Base-by-base conservation (phyloP, 2,329 filamentous ascomycete genomes). In the Nemania serpens region DNA sequence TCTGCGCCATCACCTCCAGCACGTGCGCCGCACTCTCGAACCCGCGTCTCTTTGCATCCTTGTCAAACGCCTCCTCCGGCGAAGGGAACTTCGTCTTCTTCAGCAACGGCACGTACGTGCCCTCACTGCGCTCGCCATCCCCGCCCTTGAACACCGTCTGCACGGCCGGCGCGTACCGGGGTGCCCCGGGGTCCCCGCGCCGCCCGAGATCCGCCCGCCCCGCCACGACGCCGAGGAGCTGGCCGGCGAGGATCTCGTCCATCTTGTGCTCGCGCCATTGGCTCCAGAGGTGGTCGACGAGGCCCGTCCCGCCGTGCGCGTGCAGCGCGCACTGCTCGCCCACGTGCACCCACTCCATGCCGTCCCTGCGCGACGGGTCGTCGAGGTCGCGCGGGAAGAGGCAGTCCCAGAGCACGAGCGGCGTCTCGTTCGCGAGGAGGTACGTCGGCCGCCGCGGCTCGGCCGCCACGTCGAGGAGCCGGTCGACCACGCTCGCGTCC, bases 321-420 rank as follows among this genome's bases (percentile, higher is more conserved):
- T 82, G 82, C 37, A 79, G 74, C 18, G 81, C 79, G 52, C 75
- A 74, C 41, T 88, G 84, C 64, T 94, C 90, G 45, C 90, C 91
- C 1, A 90, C 82, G 75, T 93, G 91, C 0, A 93, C 75, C 94
- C 95, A 99, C 17, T 87, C 74, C 58, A 97, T 73, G 0, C 83
- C 81, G 73, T 95, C 81, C 42, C 68, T 39, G 66, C 69, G 22
- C 67, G 46, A 66, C 13, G 69, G 51, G 13, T 71, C 68, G 47
- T 78, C 75, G 1, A 58, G 53, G 29, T 77, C 75, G 60, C 78
- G 77, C 0, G 91, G 91, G 75, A 97, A 99, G 36, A 96, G 82
- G 76, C 94, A 98, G 77, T 98, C 92, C 94, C 94, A 98, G 5
- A 99, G 84, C 15, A 98, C 95, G 9, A 99, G 84, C 2, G 95